A percentile compares a stretch with the other conserved stretches of the same genome.
phyloP scores from a whole-genome alignment of 1,284 basidiomycete genomes.

The Apiotrichum sp. region DNA sequence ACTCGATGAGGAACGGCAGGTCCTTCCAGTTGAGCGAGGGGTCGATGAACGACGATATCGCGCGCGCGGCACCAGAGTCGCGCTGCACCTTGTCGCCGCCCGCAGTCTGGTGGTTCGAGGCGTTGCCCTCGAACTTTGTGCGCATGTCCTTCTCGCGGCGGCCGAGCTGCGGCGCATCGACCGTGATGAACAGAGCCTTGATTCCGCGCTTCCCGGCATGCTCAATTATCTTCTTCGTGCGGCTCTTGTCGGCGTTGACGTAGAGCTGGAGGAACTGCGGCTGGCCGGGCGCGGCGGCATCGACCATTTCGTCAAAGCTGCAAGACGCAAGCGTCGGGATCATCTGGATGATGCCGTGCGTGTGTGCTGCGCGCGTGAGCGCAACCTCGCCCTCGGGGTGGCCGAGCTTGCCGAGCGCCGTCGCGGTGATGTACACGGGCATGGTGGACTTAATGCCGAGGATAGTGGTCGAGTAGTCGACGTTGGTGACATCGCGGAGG shows the following conservation, averaged over 20 bases:
- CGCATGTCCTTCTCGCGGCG: constrained; percentile 93
- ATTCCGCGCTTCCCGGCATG: constrained; percentile 78
- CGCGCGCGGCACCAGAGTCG: constrained; percentile 84
- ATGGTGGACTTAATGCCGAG: constrained; percentile 65
- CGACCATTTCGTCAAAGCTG: constrained; percentile 79
- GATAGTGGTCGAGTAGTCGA: constrained; percentile 77
- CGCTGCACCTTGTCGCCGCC: constrained; percentile 62
- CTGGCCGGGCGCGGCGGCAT: constrained; percentile 66
- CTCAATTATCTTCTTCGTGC: constrained; percentile 74
- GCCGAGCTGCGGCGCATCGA: constrained; percentile 87
- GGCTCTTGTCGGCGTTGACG: constrained; percentile 74
- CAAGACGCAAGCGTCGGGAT: constrained; percentile 84
- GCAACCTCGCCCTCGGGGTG: constrained; percentile 88
- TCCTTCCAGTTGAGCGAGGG: constrained; percentile 82
- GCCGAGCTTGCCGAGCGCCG: constrained; percentile 66
- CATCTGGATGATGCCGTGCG: constrained; percentile 81
- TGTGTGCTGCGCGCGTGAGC: constrained; percentile 75
- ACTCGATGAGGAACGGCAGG: constrained; percentile 76
- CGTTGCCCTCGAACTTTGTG: constrained; percentile 84
- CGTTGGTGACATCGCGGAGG: constrained; percentile 66
- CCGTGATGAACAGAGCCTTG: constrained; percentile 80
- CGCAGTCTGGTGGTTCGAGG: constrained; percentile 58
- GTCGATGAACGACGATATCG: constrained; percentile 95
- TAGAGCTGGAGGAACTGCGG: constrained; percentile 76
- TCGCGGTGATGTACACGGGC: constrained; percentile 66